A percentile compares a stretch with the other conserved stretches of the same genome.
Conservation (phyloP, 805 yeast genomes). For the Candida lessepsii region DNA sequence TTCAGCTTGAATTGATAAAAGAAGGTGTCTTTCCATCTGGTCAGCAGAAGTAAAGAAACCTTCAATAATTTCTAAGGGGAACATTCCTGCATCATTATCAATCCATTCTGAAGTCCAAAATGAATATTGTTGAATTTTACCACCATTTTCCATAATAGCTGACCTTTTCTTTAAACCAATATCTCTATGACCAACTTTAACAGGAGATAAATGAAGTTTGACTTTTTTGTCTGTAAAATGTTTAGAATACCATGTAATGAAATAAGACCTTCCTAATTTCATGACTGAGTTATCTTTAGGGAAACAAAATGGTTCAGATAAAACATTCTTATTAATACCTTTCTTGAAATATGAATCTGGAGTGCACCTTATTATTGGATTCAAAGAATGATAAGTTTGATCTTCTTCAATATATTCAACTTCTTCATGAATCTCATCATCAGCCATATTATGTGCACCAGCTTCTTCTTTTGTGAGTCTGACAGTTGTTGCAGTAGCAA, state of each 20-base stretch:
- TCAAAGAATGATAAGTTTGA: constrained; percentile 64
- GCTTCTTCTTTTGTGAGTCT: constrained; percentile 58
- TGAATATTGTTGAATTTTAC: constrained; percentile 33
- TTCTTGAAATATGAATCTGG: constrained; percentile 70
- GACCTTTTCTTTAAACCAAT: constrained; percentile 55
- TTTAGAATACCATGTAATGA: constrained; percentile 77
- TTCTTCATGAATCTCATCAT: constrained; percentile 57
- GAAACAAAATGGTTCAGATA: constrained; percentile 81
- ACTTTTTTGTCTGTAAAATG: constrained; percentile 62
- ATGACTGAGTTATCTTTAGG: constrained; percentile 64
- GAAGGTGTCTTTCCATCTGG: constrained; percentile 53
- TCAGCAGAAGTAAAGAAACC: constrained; percentile 54
- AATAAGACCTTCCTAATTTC: constrained; percentile 62
- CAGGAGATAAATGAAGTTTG: constrained; percentile 62
- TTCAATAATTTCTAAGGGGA: constrained; percentile 57
- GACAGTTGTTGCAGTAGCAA: constrained; percentile 64
- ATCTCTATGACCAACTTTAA: constrained; percentile 52
- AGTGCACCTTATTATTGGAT: constrained; percentile 82
- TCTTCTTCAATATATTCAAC: constrained; percentile 63
- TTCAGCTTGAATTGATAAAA: constrained; percentile 74
- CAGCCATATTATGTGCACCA: constrained; percentile 71
- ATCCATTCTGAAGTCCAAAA: constrained; percentile 78
- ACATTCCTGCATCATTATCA: constrained; percentile 55
- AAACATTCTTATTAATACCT: constrained; percentile 54
- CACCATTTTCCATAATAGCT: constrained; percentile 38